phyloP scores from a whole-genome alignment of 345 rosid genomes.

The Firmiana major region DNA sequence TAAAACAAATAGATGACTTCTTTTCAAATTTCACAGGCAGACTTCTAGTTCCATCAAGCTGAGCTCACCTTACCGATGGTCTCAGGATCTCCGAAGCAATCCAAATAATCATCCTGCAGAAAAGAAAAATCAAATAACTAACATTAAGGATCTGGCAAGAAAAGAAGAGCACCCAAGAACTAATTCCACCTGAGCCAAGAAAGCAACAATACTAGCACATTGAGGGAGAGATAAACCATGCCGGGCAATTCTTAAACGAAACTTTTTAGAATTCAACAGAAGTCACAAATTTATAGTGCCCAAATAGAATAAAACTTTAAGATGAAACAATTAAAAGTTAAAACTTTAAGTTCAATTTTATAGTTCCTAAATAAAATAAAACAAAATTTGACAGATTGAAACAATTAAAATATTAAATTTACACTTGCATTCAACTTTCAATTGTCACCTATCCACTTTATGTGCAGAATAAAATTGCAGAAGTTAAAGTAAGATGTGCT shows the following conservation, averaged over 20 bases:
- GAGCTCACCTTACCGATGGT: constrained; percentile 62
- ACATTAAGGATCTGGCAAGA: neutral
- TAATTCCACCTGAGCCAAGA: neutral
- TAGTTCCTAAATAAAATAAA: too few relatives aligned
- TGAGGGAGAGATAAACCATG: neutral
- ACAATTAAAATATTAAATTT: too few relatives aligned
- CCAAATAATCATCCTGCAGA: constrained; percentile 75
- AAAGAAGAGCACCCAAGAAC: neutral
- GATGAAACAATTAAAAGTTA: too few relatives aligned
- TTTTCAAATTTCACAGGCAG: neutral
- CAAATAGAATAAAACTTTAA: too few relatives aligned
- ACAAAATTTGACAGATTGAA: too few relatives aligned
- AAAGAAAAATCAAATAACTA: neutral
- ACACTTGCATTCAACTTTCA: too few relatives aligned
- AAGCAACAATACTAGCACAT: neutral
- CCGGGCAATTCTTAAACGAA: neutral
- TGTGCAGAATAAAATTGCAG: too few relatives aligned
- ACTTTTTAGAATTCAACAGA: too few relatives aligned
- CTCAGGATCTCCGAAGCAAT: constrained; percentile 74
- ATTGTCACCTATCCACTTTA: too few relatives aligned
- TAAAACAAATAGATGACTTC: neutral
- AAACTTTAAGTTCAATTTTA: too few relatives aligned
- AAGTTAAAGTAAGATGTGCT: too few relatives aligned
- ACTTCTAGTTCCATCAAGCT: neutral
- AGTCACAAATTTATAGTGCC: too few relatives aligned